Base-by-base conservation (phyloP, 306 rosid genomes). In the Inga laurina region DNA sequence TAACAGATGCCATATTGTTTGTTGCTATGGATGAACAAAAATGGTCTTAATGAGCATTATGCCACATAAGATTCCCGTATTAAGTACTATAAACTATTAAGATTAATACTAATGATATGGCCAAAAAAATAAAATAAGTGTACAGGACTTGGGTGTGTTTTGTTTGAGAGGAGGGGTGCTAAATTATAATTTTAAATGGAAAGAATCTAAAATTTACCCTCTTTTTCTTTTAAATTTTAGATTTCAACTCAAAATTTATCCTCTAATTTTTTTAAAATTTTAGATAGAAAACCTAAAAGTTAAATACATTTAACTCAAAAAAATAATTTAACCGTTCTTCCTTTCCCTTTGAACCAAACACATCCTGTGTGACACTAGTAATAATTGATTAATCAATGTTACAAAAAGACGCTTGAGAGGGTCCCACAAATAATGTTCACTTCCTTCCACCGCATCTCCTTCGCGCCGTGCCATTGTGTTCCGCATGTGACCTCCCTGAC, bases 401-500 rank as follows among this genome's bases (percentile, higher is more conserved):
- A 8, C 22, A 59, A 59, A 59, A 59, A 59, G 66, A 59, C 32
- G 2, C 2, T 59, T 22, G 66, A 59, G 4, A 59, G 66, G 66
- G 66, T 22, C 66, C 66, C 66, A 59, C 32, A n/a, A 5, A 22
- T 59, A 59, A 22, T 22, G 66, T 3, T 22, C 66, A 34, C 66
- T 59, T 22, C 5, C 34, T 9, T 10, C 65, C 14, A 0, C 65
- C 0, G 2, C 65, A 30, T 57, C 66, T 8, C 2, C 10, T 6
- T 32, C 71, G 32, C 43, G 71, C n/a, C 15, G 15, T 1, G 69
- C 45, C 5, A 49, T 24, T 71, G 79, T 54, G 66, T 45, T 27
- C 43, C 4, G 62, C 90, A 88, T 85, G 90, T 88, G 90, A 85
- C 56, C 68, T 82, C 72, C 34, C 86, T 84, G 88, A 82, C 84